Evolutionary conservation across 1,284 basidiomycete species (phyloP).

Genomic region (Microbotryomycetes sp.): DNA sequence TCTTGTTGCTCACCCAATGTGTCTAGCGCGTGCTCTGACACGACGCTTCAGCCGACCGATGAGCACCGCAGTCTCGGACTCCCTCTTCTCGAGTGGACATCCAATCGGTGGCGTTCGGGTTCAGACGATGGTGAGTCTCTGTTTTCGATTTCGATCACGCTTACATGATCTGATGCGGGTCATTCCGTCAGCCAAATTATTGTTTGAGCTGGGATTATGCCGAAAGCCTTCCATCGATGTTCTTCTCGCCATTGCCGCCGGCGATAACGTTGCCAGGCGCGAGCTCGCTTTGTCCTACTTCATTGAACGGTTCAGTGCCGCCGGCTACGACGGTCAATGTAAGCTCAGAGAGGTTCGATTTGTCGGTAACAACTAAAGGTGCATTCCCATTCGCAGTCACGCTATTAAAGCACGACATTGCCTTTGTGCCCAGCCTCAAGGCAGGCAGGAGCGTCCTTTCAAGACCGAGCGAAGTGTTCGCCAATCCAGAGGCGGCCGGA

Average conservation of each 20-base stretch:
- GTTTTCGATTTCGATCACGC: neutral
- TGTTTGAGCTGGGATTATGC: slow-evolving; percentile 70
- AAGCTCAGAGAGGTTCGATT: too few species aligned
- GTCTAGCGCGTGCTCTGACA: too few species aligned
- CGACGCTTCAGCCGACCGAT: slow-evolving; percentile 71
- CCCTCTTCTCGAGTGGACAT: slow-evolving; percentile 81
- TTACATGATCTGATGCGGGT: neutral
- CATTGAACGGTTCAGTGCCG: slow-evolving; percentile 52
- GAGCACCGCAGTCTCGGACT: slow-evolving; percentile 65
- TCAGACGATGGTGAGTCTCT: slow-evolving; percentile 69
- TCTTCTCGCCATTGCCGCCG: slow-evolving; percentile 61
- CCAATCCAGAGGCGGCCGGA: slow-evolving; percentile 58
- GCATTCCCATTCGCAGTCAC: too few species aligned
- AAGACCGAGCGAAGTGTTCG: slow-evolving; percentile 69
- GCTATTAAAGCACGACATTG: too few species aligned
- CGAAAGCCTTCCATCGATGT: slow-evolving; percentile 62
- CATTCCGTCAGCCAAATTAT: slow-evolving; percentile 60
- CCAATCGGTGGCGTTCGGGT: slow-evolving; percentile 61
- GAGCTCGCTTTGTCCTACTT: slow-evolving; percentile 66
- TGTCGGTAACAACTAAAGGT: too few species aligned
- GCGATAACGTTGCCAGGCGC: slow-evolving; percentile 47
- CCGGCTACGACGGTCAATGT: slow-evolving; percentile 29
- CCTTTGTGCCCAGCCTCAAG: slow-evolving; percentile 69
- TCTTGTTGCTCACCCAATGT: neutral
- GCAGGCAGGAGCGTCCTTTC: slow-evolving; percentile 51